These are phyloP conservation scores for Circinella umbellata DNA, from an alignment of 371 early-diverging fungal species.

Conservation along the genomic window DNA sequence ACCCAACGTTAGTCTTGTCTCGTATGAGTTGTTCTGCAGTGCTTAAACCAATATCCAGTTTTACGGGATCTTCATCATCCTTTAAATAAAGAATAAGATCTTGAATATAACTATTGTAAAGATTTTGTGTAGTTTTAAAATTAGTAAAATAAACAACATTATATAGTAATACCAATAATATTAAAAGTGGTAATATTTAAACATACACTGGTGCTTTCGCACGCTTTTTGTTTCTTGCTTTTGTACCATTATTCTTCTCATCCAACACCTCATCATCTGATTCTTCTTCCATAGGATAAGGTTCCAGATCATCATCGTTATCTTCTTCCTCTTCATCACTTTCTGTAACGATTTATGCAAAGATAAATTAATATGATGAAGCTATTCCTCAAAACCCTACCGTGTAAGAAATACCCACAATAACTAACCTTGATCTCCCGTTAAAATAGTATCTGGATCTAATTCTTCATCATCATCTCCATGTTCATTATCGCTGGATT, in stretches of 20 bases:
- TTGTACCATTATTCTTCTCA: neutral
- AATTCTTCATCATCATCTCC: constrained; percentile 37
- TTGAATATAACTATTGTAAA: constrained; percentile 35
- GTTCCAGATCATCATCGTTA: constrained; percentile 41
- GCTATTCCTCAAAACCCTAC: neutral
- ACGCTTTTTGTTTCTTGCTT: constrained; percentile 17
- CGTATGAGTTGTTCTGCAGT: constrained; percentile 49
- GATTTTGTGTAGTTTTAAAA: neutral
- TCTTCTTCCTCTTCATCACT: constrained; percentile 3
- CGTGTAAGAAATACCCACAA: neutral
- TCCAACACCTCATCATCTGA: constrained; percentile 43
- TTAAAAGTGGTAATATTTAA: neutral
- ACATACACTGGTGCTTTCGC: constrained; percentile 30
- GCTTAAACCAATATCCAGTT: constrained; percentile 45
- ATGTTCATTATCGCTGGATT: constrained; percentile 10
- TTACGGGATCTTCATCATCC: constrained; percentile 45
- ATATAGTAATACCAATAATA: too few relatives aligned
- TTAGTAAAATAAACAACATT: too few relatives aligned
- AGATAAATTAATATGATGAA: too few relatives aligned
- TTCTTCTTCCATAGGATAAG: constrained; percentile 56
- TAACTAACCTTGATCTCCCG: constrained; percentile 19
- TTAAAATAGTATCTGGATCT: constrained; percentile 42
- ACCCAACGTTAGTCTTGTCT: constrained; percentile 38
- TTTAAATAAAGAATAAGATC: constrained; percentile 44
- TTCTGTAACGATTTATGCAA: neutral